Evolutionary conservation across 192 early-diverging fungal genomes (phyloP).

Genomic region (Coemansia sp.): DNA sequence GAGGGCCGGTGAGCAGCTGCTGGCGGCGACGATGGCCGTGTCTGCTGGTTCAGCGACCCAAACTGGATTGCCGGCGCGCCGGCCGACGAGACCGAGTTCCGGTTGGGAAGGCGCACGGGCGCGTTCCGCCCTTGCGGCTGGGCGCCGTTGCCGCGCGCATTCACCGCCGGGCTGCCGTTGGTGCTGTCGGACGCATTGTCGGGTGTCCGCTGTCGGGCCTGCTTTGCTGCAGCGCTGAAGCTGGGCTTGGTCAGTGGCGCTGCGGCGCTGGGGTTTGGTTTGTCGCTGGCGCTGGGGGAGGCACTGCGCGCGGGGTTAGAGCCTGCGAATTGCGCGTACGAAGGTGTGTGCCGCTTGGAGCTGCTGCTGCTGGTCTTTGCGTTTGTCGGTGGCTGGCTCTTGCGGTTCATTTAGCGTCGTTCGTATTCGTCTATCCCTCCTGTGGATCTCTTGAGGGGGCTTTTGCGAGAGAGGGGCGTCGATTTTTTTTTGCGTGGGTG

Average conservation of each 20-base stretch:
- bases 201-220: constrained; percentile 24
- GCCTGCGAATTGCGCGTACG: constrained; percentile 46
- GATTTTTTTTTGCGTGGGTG: neutral
- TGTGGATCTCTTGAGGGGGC: constrained; percentile 2
- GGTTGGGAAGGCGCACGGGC: constrained; percentile 39
- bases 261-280: constrained; percentile 5
- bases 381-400: constrained; percentile 39
- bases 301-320: constrained; percentile 8
- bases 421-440: constrained; percentile 1
- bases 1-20: constrained; percentile 8
- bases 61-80: constrained; percentile 46
- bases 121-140: constrained; percentile 24
- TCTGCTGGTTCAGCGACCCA: constrained; percentile 51
- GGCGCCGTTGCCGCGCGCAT: constrained; percentile 2
- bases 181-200: constrained; percentile 17
- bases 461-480: no score
- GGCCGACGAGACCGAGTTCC: constrained; percentile 38
- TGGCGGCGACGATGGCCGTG: constrained; percentile 33
- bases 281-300: constrained; percentile 13
- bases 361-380: constrained; percentile 48
- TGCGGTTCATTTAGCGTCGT: constrained; percentile 48
- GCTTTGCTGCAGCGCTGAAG: constrained; percentile 30
- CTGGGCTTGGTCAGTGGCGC: constrained; percentile 21
- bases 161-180: constrained; percentile 13
- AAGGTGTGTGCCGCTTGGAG: constrained; percentile 36